Evolutionary conservation across 371 early-diverging fungal genomes (phyloP).

Genomic region (Lichtheimia ramosa): DNA sequence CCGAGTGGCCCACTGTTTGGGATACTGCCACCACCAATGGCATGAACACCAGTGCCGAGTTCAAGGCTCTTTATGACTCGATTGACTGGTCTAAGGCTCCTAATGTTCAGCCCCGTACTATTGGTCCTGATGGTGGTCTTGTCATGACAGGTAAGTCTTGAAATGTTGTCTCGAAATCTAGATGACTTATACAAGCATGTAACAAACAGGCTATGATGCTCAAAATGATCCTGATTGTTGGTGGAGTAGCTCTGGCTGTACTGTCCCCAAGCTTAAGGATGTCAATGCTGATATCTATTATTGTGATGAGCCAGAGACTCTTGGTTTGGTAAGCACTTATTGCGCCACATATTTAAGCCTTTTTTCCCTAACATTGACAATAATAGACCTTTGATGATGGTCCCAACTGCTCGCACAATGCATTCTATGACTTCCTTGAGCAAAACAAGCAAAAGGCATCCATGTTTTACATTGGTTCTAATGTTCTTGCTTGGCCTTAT

Average conservation of each 20-base stretch:
- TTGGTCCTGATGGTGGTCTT: constrained; percentile 19
- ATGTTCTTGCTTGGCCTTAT: constrained; percentile 48
- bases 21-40: constrained; percentile 29
- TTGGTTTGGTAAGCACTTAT: constrained; percentile 26
- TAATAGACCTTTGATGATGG: constrained; percentile 46
- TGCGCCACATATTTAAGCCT: background rate
- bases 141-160: constrained; percentile 5
- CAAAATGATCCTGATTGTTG: constrained; percentile 45
- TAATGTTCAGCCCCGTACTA: constrained; percentile 24
- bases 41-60: constrained; percentile 32
- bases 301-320: constrained; percentile 47
- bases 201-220: constrained; percentile 19
- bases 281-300: constrained; percentile 36
- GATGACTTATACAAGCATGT: no score
- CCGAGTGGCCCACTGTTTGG: constrained; percentile 32
- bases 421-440: constrained; percentile 46
- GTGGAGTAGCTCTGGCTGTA: constrained; percentile 46
- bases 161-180: no score
- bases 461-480: constrained; percentile 52
- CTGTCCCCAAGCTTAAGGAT: constrained; percentile 32
- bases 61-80: constrained; percentile 25
- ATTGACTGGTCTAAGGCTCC: constrained; percentile 49
- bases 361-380: background rate
- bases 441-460: constrained; percentile 39
- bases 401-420: constrained; percentile 54